Percentiles rank a stretch among this genome's conserved stretches.
Conservation (phyloP, 2,329 filamentous ascomycete species). For the Pseudocercospora cruenta region DNA sequence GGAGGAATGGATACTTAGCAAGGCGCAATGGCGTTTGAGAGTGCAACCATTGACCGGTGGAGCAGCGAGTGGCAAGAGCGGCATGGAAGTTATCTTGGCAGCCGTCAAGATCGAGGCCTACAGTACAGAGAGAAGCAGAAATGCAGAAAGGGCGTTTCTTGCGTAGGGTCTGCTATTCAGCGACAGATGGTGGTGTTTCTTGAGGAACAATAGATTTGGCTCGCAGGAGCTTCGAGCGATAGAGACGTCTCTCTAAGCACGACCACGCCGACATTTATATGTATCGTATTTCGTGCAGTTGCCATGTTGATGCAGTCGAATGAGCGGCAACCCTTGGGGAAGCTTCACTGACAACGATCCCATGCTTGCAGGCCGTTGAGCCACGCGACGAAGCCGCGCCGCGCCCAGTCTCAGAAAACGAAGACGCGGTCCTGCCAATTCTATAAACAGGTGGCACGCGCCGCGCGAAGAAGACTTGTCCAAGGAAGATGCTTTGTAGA, state of each 20-base stretch:
- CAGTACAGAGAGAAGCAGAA: constrained; percentile 31
- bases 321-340: neutral
- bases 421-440: no score
- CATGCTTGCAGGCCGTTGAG: neutral
- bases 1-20: constrained; percentile 33
- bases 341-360: neutral
- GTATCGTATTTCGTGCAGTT: neutral
- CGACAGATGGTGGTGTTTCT: neutral
- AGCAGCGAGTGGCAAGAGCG: constrained; percentile 24
- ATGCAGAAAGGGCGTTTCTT: constrained; percentile 31
- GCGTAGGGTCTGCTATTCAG: neutral
- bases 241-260: neutral
- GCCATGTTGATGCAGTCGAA: constrained; percentile 12
- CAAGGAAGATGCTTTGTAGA: no score
- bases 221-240: neutral
- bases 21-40: constrained; percentile 35
- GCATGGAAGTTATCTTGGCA: constrained; percentile 34
- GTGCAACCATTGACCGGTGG: constrained; percentile 29
- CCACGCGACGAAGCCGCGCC: no score
- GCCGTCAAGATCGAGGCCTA: constrained; percentile 40
- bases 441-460: no score
- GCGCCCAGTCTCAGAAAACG: no score
- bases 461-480: no score
- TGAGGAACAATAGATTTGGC: neutral
- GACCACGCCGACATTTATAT: neutral